Percentiles rank a stretch among this genome's conserved stretches.
Evolutionary conservation across 768 basidiomycete genomes (phyloP).

Genomic region (Pleurotus giganteus): DNA sequence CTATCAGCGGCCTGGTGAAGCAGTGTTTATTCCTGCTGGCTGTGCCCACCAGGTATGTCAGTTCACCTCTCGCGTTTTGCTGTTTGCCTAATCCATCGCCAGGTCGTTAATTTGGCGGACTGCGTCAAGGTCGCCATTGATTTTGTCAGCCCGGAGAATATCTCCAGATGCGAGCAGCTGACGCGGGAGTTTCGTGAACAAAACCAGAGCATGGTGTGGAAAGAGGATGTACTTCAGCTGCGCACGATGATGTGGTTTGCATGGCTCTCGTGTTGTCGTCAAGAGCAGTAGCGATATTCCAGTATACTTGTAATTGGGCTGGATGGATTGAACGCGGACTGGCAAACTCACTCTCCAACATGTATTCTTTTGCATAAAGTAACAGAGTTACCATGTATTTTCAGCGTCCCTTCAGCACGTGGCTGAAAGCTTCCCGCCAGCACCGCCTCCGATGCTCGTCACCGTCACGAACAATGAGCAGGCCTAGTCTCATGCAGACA

Average conservation of each 20-base stretch:
- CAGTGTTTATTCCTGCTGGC: conserved; percentile 93
- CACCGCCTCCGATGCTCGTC: background rate
- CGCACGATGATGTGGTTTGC: conserved; percentile 94
- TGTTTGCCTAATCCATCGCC: conserved; percentile 10
- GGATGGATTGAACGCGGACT: no score
- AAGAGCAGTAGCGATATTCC: conserved; percentile 20
- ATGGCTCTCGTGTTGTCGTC: conserved; percentile 67
- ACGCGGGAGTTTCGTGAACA: conserved; percentile 89
- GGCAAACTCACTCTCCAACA: no score
- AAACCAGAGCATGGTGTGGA: conserved; percentile 87
- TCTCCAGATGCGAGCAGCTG: conserved; percentile 79
- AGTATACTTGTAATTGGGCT: no score
- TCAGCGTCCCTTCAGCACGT: background rate
- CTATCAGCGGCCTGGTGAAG: conserved; percentile 90
- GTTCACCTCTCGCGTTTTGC: background rate
- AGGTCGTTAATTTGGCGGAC: conserved; percentile 93
- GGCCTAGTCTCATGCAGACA: conserved; percentile 57
- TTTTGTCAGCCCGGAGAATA: conserved; percentile 93
- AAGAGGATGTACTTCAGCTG: conserved; percentile 90
- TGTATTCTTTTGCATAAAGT: no score
- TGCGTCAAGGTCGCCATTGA: conserved; percentile 95
- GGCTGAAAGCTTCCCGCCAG: background rate
- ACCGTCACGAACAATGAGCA: conserved; percentile 44
- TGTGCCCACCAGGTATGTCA: conserved; percentile 78
- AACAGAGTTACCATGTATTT: no score